Conservation (phyloP, 345 rosid genomes). For the Mangifera indica region DNA sequence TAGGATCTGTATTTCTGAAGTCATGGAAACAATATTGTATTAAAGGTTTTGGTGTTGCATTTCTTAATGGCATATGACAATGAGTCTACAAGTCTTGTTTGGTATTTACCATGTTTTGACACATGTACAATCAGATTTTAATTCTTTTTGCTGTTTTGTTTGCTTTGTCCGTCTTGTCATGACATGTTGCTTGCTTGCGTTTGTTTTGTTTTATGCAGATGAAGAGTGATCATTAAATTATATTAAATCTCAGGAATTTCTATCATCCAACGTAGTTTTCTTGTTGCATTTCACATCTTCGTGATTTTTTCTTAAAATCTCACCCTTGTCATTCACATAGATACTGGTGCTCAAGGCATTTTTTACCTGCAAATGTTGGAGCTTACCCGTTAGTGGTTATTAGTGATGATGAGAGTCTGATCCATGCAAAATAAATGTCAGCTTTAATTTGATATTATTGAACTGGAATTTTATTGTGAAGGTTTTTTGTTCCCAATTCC, state of each 20-base stretch:
- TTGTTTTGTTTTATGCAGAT: not conserved
- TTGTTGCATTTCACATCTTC: not conserved
- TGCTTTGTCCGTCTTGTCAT: not conserved
- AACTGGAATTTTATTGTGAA: not conserved
- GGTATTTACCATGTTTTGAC: not conserved
- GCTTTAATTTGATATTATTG: not conserved
- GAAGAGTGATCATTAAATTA: not conserved
- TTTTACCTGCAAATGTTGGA: not conserved
- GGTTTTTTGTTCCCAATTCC: not conserved
- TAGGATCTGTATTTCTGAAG: constrained; percentile 1
- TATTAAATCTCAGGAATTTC: constrained; percentile 7
- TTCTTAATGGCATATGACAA: not conserved
- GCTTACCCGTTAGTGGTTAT: not conserved
- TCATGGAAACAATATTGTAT: not conserved
- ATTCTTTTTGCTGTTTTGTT: not conserved
- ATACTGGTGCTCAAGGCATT: no score
- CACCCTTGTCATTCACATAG: not conserved
- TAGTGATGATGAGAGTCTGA: not conserved
- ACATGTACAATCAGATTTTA: not conserved
- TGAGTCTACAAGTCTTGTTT: not conserved
- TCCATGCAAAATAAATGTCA: not conserved
- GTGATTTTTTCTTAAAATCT: not conserved
- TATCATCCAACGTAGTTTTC: not conserved
- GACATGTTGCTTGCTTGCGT: constrained; percentile 7
- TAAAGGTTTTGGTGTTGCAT: constrained; percentile 8